Evolutionary conservation across 2,329 filamentous ascomycete genomes (phyloP).

Genomic region (Aaosphaeria arxii): DNA sequence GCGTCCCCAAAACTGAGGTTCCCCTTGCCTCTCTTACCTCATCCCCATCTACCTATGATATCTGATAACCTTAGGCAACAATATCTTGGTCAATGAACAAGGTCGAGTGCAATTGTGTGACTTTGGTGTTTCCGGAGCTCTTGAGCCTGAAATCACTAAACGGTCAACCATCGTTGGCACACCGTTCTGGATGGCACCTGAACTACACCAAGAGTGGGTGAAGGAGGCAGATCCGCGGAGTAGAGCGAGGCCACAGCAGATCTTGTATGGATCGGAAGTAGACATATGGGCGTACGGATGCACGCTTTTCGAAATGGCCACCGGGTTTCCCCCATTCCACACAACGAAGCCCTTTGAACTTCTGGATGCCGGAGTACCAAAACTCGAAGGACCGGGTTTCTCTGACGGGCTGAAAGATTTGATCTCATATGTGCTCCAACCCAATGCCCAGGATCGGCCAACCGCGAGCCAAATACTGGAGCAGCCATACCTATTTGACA

Average conservation of each 20-base stretch:
- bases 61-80: slow-evolving; percentile 53
- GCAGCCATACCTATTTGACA: slow-evolving; percentile 67
- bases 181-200: slow-evolving; percentile 83
- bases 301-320: slow-evolving; percentile 77
- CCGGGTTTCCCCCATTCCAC: slow-evolving; percentile 70
- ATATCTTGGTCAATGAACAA: slow-evolving; percentile 74
- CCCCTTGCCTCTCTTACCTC: no score
- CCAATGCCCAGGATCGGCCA: slow-evolving; percentile 66
- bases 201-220: slow-evolving; percentile 55
- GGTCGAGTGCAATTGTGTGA: slow-evolving; percentile 79
- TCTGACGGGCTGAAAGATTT: slow-evolving; percentile 67
- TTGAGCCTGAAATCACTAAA: slow-evolving; percentile 74
- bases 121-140: slow-evolving; percentile 77
- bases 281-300: slow-evolving; percentile 87
- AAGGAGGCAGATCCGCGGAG: slow-evolving; percentile 59
- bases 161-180: slow-evolving; percentile 79
- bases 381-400: slow-evolving; percentile 69
- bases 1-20: no score
- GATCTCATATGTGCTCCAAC: slow-evolving; percentile 69
- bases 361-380: slow-evolving; percentile 54
- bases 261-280: slow-evolving; percentile 48
- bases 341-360: slow-evolving; percentile 25
- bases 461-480: slow-evolving; percentile 66
- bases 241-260: slow-evolving; percentile 48
- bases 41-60: not conserved